phyloP scores from a whole-genome alignment of 2,329 filamentous ascomycete species.

The Basipetospora chlamydospora region DNA sequence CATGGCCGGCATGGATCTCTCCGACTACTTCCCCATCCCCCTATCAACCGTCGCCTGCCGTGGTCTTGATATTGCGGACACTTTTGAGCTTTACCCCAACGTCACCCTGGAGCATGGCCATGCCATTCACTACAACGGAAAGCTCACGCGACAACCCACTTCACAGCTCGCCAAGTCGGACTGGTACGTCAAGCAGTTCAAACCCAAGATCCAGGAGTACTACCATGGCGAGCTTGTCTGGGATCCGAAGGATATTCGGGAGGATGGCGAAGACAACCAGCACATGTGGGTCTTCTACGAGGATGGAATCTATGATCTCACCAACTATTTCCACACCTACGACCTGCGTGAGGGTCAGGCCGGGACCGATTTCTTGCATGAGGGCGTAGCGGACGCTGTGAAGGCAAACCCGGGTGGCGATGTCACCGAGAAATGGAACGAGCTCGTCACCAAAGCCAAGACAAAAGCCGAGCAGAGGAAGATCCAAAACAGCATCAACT shows the following conservation, averaged over 20 bases:
- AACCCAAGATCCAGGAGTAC: constrained; percentile 68
- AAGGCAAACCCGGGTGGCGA: constrained; percentile 66
- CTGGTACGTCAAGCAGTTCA: constrained; percentile 68
- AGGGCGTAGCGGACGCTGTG: constrained; percentile 51
- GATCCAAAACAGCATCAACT: constrained; percentile 54
- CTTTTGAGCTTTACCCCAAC: constrained; percentile 46
- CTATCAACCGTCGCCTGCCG: constrained; percentile 61
- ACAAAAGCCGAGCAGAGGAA: constrained; percentile 36
- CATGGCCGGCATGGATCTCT: constrained; percentile 65
- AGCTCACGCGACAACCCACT: constrained; percentile 34
- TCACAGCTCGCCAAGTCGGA: constrained; percentile 45
- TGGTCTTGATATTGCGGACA: constrained; percentile 47
- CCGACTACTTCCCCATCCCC: constrained; percentile 74
- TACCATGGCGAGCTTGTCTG: constrained; percentile 80
- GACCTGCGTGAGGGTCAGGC: constrained; percentile 37
- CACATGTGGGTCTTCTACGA: constrained; percentile 72
- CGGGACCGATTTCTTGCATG: constrained; percentile 59
- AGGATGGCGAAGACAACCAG: constrained; percentile 50
- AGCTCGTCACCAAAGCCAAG: constrained; percentile 29
- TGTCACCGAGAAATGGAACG: constrained; percentile 52
- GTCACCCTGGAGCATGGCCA: constrained; percentile 38
- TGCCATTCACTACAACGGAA: constrained; percentile 60
- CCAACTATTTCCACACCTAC: constrained; percentile 75
- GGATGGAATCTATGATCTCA: constrained; percentile 71
- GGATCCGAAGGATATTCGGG: constrained; percentile 41